Conservation (phyloP, 164 flowering plant genomes). For the Stephania cephalantha region DNA sequence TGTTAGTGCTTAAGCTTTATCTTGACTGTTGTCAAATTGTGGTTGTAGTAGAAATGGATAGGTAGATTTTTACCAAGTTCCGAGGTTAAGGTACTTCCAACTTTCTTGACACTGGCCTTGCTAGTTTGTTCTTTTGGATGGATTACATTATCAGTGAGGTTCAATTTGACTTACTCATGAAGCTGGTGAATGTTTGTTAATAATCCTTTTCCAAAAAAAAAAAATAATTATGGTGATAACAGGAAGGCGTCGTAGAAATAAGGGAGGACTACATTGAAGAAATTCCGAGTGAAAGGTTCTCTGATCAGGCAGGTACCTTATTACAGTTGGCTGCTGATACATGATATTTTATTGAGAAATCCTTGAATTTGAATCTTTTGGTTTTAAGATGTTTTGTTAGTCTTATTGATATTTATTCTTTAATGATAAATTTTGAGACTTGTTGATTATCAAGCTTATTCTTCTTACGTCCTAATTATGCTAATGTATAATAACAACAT, state of each 20-base stretch:
- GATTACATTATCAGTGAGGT: neutral
- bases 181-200: neutral
- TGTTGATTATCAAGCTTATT: neutral
- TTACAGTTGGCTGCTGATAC: neutral
- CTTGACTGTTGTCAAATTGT: neutral
- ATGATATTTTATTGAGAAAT: neutral
- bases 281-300: slow-evolving; percentile 18
- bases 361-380: neutral
- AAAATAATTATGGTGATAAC: too few relatives aligned
- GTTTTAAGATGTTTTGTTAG: neutral
- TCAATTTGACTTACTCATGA: neutral
- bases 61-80: neutral
- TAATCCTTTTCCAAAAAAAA: neutral
- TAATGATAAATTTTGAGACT: too few relatives aligned
- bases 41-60: neutral
- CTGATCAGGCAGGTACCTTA: slow-evolving; percentile 36
- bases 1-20: neutral
- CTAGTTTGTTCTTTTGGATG: neutral
- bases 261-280: slow-evolving; percentile 76
- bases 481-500: neutral
- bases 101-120: neutral
- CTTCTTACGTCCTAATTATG: neutral
- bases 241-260: slow-evolving; percentile 96
- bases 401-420: neutral
- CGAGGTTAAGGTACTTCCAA: neutral